Evolutionary conservation across 1,284 basidiomycete species (phyloP).

Genomic region (Leccinum pachyderme): DNA sequence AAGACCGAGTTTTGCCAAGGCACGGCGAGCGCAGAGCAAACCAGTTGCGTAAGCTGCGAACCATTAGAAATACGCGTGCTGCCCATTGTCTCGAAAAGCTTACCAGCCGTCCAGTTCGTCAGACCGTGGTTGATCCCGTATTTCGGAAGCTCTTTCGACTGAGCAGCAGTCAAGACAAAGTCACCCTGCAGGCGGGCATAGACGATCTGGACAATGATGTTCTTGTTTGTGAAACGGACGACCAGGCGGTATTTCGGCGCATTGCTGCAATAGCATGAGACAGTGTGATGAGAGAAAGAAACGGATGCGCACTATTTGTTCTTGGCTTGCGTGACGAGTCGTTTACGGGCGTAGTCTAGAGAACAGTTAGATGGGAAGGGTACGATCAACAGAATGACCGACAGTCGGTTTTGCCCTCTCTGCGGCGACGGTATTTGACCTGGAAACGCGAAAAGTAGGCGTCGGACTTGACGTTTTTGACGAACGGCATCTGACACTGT

Average conservation of each 20-base stretch:
- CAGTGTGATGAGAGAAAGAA: background rate
- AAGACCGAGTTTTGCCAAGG: conserved; percentile 92
- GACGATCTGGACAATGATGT: conserved; percentile 90
- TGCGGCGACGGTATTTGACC: conserved; percentile 92
- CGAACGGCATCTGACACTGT: conserved; percentile 73
- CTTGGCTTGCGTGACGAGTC: conserved; percentile 96
- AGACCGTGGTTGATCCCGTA: conserved; percentile 99
- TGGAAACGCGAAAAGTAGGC: conserved; percentile 98
- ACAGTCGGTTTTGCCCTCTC: conserved; percentile 99
- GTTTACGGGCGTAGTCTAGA: conserved; percentile 94
- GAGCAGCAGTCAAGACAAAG: conserved; percentile 86
- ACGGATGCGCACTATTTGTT: conserved; percentile 87
- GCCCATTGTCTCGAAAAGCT: conserved; percentile 2
- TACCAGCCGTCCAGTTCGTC: conserved; percentile 97
- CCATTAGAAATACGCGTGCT: background rate
- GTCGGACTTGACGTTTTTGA: conserved; percentile 84
- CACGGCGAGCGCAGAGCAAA: conserved; percentile 93
- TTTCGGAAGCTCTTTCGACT: conserved; percentile 88
- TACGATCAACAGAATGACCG: conserved; percentile 29
- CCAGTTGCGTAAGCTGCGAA: conserved; percentile 92
- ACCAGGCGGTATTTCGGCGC: conserved; percentile 98
- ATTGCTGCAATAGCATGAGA: conserved; percentile 51
- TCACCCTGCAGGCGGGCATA: conserved; percentile 98
- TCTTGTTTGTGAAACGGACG: conserved; percentile 95
- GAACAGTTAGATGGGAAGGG: conserved; percentile 13